Conservation (phyloP, 306 rosid species). For the Cicer judaicum region DNA sequence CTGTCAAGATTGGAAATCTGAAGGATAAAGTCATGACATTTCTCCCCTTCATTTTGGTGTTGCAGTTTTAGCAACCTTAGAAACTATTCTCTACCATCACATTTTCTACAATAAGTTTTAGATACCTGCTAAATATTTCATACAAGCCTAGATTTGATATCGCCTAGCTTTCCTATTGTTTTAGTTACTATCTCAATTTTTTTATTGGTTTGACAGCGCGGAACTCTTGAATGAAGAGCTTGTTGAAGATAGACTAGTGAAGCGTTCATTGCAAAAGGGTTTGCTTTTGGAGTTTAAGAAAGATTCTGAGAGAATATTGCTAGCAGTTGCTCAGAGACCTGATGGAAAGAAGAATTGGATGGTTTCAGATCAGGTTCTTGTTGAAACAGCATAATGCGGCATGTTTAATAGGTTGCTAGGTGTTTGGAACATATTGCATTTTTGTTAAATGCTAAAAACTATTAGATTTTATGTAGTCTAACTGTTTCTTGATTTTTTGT, state of each 20-base stretch:
- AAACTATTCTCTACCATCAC: neutral
- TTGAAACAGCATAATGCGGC: slow-evolving; percentile 81
- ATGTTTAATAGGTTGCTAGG: slow-evolving; percentile 94
- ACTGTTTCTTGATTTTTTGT: slow-evolving; percentile 45
- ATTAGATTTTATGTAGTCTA: slow-evolving; percentile 40
- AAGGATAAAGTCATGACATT: neutral
- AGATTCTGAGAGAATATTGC: slow-evolving; percentile 79
- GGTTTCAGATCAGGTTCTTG: slow-evolving; percentile 99
- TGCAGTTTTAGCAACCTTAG: neutral
- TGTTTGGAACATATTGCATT: slow-evolving; percentile 59
- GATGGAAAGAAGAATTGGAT: slow-evolving; percentile 99
- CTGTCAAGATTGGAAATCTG: neutral
- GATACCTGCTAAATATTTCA: slow-evolving; percentile 28
- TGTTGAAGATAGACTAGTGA: slow-evolving; percentile 70
- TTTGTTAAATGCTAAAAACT: slow-evolving; percentile 39
- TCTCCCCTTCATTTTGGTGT: neutral
- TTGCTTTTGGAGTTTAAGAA: slow-evolving; percentile 88
- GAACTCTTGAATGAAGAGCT: slow-evolving; percentile 65
- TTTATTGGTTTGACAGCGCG: slow-evolving; percentile 50
- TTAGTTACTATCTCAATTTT: slow-evolving; percentile 19
- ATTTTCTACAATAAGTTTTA: slow-evolving; percentile 1
- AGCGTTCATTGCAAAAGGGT: slow-evolving; percentile 69
- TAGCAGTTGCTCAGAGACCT: slow-evolving; percentile 89
- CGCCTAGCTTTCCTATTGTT: slow-evolving; percentile 39
- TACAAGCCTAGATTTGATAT: slow-evolving; percentile 13